phyloP scores from a whole-genome alignment of 345 rosid genomes.

The Aegle marmelos region DNA sequence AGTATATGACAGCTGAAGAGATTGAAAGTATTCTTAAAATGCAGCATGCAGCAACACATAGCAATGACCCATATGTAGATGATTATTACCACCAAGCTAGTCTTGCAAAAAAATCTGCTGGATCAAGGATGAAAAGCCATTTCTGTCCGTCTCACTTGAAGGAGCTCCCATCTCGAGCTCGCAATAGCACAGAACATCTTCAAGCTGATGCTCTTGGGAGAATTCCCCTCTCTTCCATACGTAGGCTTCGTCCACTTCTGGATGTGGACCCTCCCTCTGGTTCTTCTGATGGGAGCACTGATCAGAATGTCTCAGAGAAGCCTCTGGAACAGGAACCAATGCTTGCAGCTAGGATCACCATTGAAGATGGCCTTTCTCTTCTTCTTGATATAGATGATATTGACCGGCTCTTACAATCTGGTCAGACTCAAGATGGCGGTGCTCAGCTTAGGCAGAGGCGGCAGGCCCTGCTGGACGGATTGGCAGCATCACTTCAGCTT shows the following conservation, averaged over 20 bases:
- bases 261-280: conserved; percentile 61
- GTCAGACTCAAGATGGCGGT: conserved; percentile 85
- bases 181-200: conserved; percentile 58
- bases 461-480: conserved; percentile 72
- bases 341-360: conserved; percentile 91
- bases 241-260: conserved; percentile 68
- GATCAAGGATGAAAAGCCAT: conserved; percentile 54
- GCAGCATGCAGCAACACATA: conserved; percentile 88
- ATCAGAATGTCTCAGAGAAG: conserved; percentile 57
- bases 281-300: conserved; percentile 53
- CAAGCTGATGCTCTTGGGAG: conserved; percentile 65
- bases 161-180: conserved; percentile 75
- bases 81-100: conserved; percentile 97
- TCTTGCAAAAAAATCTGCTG: conserved; percentile 60
- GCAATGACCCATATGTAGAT: conserved; percentile 77
- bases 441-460: conserved; percentile 67
- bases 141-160: conserved; percentile 82
- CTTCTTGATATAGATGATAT: conserved; percentile 89
- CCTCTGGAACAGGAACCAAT: conserved; percentile 92
- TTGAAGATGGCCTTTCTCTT: conserved; percentile 73
- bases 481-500: conserved; percentile 87
- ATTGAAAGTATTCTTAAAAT: conserved; percentile 93
- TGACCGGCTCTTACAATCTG: conserved; percentile 63
- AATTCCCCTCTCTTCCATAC: conserved; percentile 53
- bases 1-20: conserved; percentile 94